Percentiles rank a stretch among this genome's conserved stretches.
Conservation (phyloP, 106 monocot genomes). For the Phalaenopsis equestris region DNA sequence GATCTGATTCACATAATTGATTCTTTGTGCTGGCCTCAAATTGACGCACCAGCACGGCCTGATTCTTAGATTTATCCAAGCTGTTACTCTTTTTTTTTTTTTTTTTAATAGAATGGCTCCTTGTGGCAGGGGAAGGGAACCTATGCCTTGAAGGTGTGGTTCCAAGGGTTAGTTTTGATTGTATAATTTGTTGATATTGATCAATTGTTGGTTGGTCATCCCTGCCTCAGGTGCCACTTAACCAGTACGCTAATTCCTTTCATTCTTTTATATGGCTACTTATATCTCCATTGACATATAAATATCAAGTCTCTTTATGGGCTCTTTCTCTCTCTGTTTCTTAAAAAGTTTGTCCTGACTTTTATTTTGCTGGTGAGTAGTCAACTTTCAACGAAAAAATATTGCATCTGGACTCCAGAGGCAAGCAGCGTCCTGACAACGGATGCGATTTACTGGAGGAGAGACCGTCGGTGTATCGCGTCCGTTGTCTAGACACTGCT, state of each 20-base stretch:
- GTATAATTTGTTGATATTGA: constrained; percentile 6
- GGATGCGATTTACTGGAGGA: too few relatives aligned
- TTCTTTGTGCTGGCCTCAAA: constrained; percentile 26
- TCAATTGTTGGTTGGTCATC: not conserved
- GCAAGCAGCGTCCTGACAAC: too few relatives aligned
- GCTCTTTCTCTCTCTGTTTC: too few relatives aligned
- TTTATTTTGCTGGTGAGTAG: too few relatives aligned
- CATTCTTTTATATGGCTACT: not conserved
- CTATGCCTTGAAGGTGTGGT: not conserved
- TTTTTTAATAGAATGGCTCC: not conserved
- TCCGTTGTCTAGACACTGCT: too few relatives aligned
- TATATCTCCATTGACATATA: too few relatives aligned
- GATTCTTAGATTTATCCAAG: constrained; percentile 11
- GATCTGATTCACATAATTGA: constrained; percentile 10
- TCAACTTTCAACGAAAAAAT: too few relatives aligned
- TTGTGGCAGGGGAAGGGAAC: constrained; percentile 1
- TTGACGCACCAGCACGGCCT: constrained; percentile 8
- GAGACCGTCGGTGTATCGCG: too few relatives aligned
- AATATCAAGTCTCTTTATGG: too few relatives aligned
- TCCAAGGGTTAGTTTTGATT: not conserved
- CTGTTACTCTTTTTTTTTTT: not conserved
- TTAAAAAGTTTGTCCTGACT: too few relatives aligned
- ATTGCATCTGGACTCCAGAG: too few relatives aligned
- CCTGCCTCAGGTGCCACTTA: constrained; percentile 3
- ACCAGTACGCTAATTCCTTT: not conserved